Percentiles rank a stretch among this genome's conserved stretches.
Evolutionary conservation across 345 rosid genomes (phyloP).

Genomic region (Populus davidiana): DNA sequence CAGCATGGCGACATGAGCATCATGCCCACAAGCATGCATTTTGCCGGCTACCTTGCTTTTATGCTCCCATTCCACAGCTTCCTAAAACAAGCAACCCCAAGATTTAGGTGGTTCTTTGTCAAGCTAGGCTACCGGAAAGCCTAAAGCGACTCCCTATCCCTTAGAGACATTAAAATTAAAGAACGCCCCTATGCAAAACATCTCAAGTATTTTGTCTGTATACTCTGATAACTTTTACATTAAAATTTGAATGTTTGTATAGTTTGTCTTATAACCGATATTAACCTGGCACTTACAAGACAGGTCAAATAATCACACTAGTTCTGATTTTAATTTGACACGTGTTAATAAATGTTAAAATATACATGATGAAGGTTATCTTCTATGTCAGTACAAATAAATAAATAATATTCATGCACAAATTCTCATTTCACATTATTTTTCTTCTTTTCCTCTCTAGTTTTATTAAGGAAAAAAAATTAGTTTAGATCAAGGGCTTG

Average conservation of each 20-base stretch:
- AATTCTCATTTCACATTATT: not conserved
- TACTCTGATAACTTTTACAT: not conserved
- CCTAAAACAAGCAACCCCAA: slow-evolving; percentile 31
- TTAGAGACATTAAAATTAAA: not conserved
- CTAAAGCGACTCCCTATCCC: not conserved
- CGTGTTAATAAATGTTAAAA: too few relatives aligned
- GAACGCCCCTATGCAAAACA: not conserved
- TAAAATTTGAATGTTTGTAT: not conserved
- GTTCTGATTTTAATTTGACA: too few relatives aligned
- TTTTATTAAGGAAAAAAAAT: not conserved
- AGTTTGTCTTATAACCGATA: not conserved
- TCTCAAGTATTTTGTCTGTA: not conserved
- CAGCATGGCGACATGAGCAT: slow-evolving; percentile 91
- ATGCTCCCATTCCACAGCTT: slow-evolving; percentile 82
- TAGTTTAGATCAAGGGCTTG: not conserved
- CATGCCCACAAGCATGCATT: slow-evolving; percentile 98
- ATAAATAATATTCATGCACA: not conserved
- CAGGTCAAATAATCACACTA: too few relatives aligned
- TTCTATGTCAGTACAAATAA: not conserved
- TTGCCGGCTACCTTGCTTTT: slow-evolving; percentile 83
- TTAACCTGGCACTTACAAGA: not conserved
- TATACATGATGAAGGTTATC: not conserved
- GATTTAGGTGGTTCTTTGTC: not conserved
- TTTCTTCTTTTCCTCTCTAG: not conserved
- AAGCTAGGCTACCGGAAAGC: not conserved